Evolutionary conservation across 2,329 filamentous ascomycete species (phyloP), one percentile per base, ranked within the genome.

Genomic region (Dactylellina drechsleri): DNA sequence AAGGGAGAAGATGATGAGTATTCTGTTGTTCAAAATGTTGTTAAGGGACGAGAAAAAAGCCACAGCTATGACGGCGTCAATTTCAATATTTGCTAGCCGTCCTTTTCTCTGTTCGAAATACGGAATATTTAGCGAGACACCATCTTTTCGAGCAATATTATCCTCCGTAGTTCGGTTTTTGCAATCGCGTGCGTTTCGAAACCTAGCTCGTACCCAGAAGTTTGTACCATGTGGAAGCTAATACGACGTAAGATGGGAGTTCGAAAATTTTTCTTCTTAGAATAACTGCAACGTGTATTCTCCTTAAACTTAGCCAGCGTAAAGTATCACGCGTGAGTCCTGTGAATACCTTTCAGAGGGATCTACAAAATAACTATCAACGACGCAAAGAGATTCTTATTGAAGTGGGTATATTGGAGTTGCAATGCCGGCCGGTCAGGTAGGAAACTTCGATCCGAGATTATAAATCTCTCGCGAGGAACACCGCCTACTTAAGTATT

Each of bases 51-150:
- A 40, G 40, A 28, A 59, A 57, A 70, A 61, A 70, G 66, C 66
- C 66, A 70, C 66, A 57, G 16, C 57, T 68, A 58, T 47, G 49
- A 40, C 59, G 41, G 66, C 50, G 66, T 61, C 49, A 62, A 49
- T 62, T 70, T 50, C 66, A 70, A 60, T 61, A 56, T 54, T 40
- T 62, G 18, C 66, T 62, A 62, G 66, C 58, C 50, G 66, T 68
- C 50, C 57, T 41, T 26, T 68, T 50, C 28, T 40, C 50, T 18
- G 45, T 28, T 23, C 49, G n/a, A 59, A 68, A 61, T 62, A 43
- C 49, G 65, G 66, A 70, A 70, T n/a, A 62, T 60, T 70, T 70
- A 61, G 66, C 66, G 66, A 70, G 66, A 20, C 36, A 41, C 18
- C 1, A 50, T 62, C 41, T 58, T 49, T 70, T 56, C 16, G n/a